Base-by-base conservation (phyloP, 345 rosid species). In the Ailanthus altissimus region DNA sequence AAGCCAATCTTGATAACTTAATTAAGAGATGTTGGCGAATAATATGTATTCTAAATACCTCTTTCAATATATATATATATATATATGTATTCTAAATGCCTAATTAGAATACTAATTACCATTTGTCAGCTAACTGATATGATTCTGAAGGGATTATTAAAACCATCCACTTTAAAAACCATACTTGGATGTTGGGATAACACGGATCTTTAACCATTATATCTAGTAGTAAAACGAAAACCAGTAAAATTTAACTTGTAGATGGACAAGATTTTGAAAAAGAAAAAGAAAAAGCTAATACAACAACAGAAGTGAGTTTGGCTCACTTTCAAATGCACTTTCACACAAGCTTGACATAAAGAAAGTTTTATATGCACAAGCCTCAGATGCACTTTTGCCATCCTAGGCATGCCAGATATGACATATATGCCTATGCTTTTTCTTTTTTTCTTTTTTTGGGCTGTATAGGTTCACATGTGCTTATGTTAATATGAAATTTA, bases 11-110 rank as follows among this genome's bases (percentile, higher is more conserved):
- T 79, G 83, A 70, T 73, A 72, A 68, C 73, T 73, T 28, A 47
- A 60, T 61, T 72, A 58, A 75, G 40, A 49, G 21, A 56, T 50
- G 72, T 73, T 57, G 56, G 59, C 15, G 75, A 78, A 76, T 74
- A 59, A 77, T 78, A 61, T 69, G 38, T 81, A 78, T 78, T 82
- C 84, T 18, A 54, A 79, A 85, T 80, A 80, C 79, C 21, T 40
- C n/a, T n/a, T n/a, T n/a, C n/a, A n/a, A n/a, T n/a, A n/a, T n/a
- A n/a, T n/a, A n/a, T n/a, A n/a, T n/a, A n/a, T n/a, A n/a, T n/a
- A n/a, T n/a, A 77, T 78, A 61, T 69, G 38, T 81, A 78, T 78
- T 82, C 84, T 18, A 54, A 79, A 85, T 80, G 82, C 79, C 21
- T 40, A 38, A 38, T 73, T 63, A 16, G 36, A 72, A 74, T 79